Percentiles rank a stretch among this genome's conserved stretches.
These are phyloP conservation scores for Ceratocystis smalleyi DNA, from an alignment of 2,329 filamentous ascomycete genomes.

Conservation along the genomic window DNA sequence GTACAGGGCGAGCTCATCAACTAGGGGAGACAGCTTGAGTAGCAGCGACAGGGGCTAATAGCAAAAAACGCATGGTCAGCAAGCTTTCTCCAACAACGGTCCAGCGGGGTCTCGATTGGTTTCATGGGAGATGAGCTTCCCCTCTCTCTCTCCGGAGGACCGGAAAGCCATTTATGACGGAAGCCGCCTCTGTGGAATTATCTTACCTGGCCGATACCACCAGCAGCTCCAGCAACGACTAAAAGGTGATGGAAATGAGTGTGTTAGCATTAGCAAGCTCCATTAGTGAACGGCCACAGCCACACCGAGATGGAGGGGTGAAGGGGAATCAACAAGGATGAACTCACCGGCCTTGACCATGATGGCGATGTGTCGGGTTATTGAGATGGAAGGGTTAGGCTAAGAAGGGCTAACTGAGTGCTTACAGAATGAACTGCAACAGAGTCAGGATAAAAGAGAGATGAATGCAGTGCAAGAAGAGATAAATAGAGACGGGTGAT, in stretches of 20 bases:
- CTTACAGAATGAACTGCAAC: not conserved
- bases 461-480: slow-evolving; percentile 4
- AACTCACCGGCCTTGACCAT: slow-evolving; percentile 49
- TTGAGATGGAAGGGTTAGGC: slow-evolving; percentile 10
- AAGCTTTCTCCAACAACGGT: slow-evolving; percentile 15
- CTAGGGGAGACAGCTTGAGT: slow-evolving; percentile 73
- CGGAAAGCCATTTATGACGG: not conserved
- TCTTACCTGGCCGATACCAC: slow-evolving; percentile 92
- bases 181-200: not conserved
- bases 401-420: slow-evolving; percentile 2
- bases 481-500: slow-evolving; percentile 2
- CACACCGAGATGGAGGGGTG: not conserved
- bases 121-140: not conserved
- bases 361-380: slow-evolving; percentile 20
- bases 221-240: slow-evolving; percentile 88
- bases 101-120: slow-evolving; percentile 4
- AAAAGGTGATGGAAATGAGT: slow-evolving; percentile 17
- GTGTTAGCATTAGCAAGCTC: slow-evolving; percentile 13
- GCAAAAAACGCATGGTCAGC: slow-evolving; percentile 15
- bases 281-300: not conserved
- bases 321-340: not conserved
- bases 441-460: not conserved
- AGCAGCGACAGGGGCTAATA: slow-evolving; percentile 83
- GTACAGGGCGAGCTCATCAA: slow-evolving; percentile 90
- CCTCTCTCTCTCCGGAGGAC: not conserved